Evolutionary conservation across 208 protist genomes (phyloP), one percentile per base, ranked within the genome.

Genomic region (Balamuthia mandrillaris): DNA sequence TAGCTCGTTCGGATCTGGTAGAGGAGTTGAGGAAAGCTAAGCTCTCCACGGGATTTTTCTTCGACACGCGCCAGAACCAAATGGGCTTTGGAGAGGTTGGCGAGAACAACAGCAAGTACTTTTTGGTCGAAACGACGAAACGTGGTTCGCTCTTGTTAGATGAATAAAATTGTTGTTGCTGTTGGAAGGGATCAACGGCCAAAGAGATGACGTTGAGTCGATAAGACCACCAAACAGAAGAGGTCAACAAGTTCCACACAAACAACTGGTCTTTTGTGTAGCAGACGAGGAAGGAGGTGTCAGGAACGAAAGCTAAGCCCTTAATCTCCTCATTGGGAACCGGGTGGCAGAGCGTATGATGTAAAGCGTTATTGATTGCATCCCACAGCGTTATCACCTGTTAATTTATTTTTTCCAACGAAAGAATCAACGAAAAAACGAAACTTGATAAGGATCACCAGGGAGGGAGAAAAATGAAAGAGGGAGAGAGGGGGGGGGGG

Each of bases 381-480:
- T 81, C 68, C 84, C 84, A 81, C 42, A 87, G 61, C 0, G 84
- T 87, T 14, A 87, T 83, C 12, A 61, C 68, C 54, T 78, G 33
- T 65, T 6, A 3, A n/a, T 44, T 29, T 35, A 29, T 29, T 63
- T 9, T 10, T 21, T 9, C 33, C 24, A 29, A 63, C 12, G n/a
- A n/a, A n/a, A 9, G 7, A 12, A 12, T 63, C 12, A 29, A 33
- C 3, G 66, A 3, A 24, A 1, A 3, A 24, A 47, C 9, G 6
- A 18, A 33, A 18, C n/a, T n/a, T n/a, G n/a, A n/a, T n/a, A n/a
- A n/a, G n/a, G n/a, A n/a, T n/a, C n/a, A n/a, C n/a, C n/a, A n/a
- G n/a, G n/a, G n/a, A n/a, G n/a, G n/a, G n/a, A n/a, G n/a, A n/a
- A n/a, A n/a, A n/a, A n/a, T n/a, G n/a, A n/a, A n/a, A n/a, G n/a